These are phyloP conservation scores for Trichophyton verrucosum DNA, from an alignment of 2,329 filamentous ascomycete species.

Conservation along the genomic window DNA sequence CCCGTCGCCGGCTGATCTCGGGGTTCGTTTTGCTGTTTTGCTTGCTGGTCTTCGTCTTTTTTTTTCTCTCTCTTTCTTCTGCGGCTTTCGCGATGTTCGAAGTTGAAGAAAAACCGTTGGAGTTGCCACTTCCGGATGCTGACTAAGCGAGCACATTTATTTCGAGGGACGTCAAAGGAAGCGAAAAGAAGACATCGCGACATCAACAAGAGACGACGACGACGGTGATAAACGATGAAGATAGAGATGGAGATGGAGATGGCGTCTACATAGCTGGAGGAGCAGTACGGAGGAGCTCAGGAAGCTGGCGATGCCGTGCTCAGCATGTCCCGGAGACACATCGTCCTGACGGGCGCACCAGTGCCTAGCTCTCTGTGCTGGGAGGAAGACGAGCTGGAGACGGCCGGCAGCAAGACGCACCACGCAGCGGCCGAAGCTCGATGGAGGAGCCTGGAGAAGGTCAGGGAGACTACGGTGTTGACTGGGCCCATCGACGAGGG, in stretches of 20 bases:
- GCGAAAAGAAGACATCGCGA: neutral
- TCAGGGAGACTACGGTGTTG: neutral
- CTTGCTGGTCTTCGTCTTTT: neutral
- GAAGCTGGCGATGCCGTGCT: neutral
- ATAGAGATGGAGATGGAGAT: neutral
- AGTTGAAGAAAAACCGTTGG: neutral
- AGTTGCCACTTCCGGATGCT: neutral
- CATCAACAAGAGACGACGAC: neutral
- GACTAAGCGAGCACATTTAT: neutral
- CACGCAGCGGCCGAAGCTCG: constrained; percentile 3
- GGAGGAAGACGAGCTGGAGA: constrained; percentile 36
- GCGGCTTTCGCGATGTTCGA: too few relatives aligned
- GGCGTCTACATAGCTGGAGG: neutral
- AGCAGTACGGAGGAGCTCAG: neutral
- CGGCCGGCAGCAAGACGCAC: neutral
- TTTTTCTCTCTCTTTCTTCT: too few relatives aligned
- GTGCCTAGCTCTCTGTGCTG: constrained; percentile 42
- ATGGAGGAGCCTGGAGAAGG: constrained; percentile 12
- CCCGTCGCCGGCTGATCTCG: neutral
- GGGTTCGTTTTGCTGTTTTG: neutral
- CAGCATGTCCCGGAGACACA: constrained; percentile 24
- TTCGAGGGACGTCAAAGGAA: too few relatives aligned
- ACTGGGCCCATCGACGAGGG: constrained; percentile 9
- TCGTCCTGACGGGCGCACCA: constrained; percentile 53
- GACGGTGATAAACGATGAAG: neutral